Percentiles rank a stretch among this genome's conserved stretches.
Conservation (phyloP, 305 asterid species). For the Solanum hybrid region DNA sequence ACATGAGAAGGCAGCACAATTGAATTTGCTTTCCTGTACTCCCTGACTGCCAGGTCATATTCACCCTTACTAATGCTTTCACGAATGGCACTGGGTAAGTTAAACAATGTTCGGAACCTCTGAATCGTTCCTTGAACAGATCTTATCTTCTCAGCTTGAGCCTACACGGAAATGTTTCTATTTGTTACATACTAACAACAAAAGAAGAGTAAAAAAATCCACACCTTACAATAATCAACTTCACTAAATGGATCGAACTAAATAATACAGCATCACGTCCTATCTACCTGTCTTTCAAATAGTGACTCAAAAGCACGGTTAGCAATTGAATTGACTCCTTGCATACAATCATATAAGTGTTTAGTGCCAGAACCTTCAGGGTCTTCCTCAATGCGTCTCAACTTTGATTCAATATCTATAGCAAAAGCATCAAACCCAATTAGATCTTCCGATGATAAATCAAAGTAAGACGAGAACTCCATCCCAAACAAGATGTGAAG, state of each 20-base stretch:
- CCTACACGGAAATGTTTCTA: slow-evolving; percentile 32
- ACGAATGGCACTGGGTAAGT: slow-evolving; percentile 96
- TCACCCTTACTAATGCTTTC: slow-evolving; percentile 92
- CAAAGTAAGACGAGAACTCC: background rate
- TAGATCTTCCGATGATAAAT: slow-evolving; percentile 8
- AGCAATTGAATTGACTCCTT: slow-evolving; percentile 74
- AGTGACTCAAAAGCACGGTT: slow-evolving; percentile 92
- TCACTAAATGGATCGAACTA: background rate
- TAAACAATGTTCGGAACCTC: slow-evolving; percentile 93
- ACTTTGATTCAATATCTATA: slow-evolving; percentile 87
- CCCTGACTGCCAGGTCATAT: slow-evolving; percentile 97
- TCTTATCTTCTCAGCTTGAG: slow-evolving; percentile 96
- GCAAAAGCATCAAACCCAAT: slow-evolving; percentile 9
- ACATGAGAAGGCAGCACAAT: slow-evolving; percentile 99
- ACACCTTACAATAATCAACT: background rate
- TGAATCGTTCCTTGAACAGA: slow-evolving; percentile 99
- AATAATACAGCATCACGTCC: slow-evolving; percentile 16
- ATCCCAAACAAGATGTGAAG: slow-evolving; percentile 9
- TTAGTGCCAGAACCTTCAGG: slow-evolving; percentile 96
- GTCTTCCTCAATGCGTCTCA: slow-evolving; percentile 95
- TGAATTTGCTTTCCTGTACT: slow-evolving; percentile 96
- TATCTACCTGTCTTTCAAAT: slow-evolving; percentile 91
- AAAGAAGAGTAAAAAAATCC: background rate
- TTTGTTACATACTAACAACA: background rate
- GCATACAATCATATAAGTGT: slow-evolving; percentile 68